Evolutionary conservation across 2,329 filamentous ascomycete species (phyloP).

Genomic region (Didymellaceae sp.): DNA sequence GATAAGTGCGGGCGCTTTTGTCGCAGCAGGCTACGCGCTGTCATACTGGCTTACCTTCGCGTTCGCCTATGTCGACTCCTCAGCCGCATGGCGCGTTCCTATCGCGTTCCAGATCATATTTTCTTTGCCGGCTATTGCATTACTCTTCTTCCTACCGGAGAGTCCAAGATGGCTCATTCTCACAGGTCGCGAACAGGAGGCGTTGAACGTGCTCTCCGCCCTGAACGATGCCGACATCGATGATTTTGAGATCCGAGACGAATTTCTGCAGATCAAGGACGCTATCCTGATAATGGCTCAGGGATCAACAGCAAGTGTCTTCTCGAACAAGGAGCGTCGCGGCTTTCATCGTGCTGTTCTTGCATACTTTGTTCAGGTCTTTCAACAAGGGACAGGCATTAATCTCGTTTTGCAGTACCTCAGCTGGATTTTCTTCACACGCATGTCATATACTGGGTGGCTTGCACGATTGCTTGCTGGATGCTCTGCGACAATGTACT

Average conservation of each 20-base stretch:
- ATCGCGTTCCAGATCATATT: conserved; percentile 65
- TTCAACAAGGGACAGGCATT: conserved; percentile 51
- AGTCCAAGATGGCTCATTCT: conserved; percentile 65
- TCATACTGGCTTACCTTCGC: conserved; percentile 63
- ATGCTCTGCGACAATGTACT: conserved; percentile 48
- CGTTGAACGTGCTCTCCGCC: conserved; percentile 39
- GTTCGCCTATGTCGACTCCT: conserved; percentile 53
- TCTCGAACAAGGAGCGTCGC: conserved; percentile 46
- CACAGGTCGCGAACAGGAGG: conserved; percentile 59
- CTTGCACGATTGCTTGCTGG: conserved; percentile 51
- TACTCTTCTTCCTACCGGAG: conserved; percentile 60
- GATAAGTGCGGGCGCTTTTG: conserved; percentile 58
- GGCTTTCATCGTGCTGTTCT: conserved; percentile 52
- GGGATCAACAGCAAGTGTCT: conserved; percentile 31
- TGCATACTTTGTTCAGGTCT: conserved; percentile 52
- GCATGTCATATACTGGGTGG: conserved; percentile 56
- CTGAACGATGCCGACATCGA: conserved; percentile 38
- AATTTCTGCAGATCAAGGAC: conserved; percentile 51
- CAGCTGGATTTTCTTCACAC: conserved; percentile 59
- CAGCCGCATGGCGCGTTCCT: conserved; percentile 59
- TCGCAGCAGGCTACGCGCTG: conserved; percentile 56
- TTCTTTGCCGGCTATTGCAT: conserved; percentile 60
- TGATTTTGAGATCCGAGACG: conserved; percentile 40
- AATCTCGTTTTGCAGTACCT: conserved; percentile 48
- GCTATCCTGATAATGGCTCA: conserved; percentile 41